A percentile compares a stretch with the other conserved stretches of the same genome.
phyloP scores from a whole-genome alignment of 108 stramenopile genomes.

The Cylindrotheca fusiformis region DNA sequence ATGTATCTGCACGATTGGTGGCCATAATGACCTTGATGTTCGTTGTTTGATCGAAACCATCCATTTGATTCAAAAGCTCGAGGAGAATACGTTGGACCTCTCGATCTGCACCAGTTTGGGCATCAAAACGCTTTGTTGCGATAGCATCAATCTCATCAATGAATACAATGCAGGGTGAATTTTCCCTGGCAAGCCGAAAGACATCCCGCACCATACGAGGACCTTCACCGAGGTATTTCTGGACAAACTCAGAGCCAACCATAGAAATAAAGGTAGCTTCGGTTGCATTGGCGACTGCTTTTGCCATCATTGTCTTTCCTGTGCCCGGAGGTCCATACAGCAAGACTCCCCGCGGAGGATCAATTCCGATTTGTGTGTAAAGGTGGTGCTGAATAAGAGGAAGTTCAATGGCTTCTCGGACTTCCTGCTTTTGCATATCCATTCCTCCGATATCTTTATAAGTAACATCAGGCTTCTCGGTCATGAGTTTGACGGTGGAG shows the following conservation, averaged over 20 bases:
- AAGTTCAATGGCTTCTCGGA: conserved; percentile 98
- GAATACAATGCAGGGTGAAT: conserved; percentile 96
- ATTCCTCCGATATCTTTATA: conserved; percentile 99
- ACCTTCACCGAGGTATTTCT: conserved; percentile 99
- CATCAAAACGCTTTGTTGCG: conserved; percentile 99
- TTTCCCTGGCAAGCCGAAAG: conserved; percentile 98
- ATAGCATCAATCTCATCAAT: conserved; percentile 99
- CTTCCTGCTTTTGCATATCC: conserved; percentile 99
- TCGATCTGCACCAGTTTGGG: conserved; percentile 97
- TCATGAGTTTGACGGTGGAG: conserved; percentile 98
- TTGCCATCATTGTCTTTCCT: conserved; percentile 99
- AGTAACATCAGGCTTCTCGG: conserved; percentile 97
- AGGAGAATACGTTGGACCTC: conserved; percentile 99
- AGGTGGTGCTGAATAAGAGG: conserved; percentile 97
- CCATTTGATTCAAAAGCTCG: conserved; percentile 99
- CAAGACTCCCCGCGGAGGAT: conserved; percentile 98
- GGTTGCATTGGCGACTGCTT: conserved; percentile 98
- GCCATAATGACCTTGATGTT: conserved; percentile 99
- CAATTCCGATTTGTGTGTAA: conserved; percentile 99
- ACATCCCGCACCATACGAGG: conserved; percentile 99
- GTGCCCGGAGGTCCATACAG: conserved; percentile 91
- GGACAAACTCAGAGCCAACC: conserved; percentile 99
- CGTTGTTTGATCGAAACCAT: conserved; percentile 99
- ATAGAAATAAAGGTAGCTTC: conserved; percentile 98
- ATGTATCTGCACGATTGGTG: conserved; percentile 98